phyloP scores from a whole-genome alignment of 108 stramenopile species.

The Cylindrotheca fusiformis region DNA sequence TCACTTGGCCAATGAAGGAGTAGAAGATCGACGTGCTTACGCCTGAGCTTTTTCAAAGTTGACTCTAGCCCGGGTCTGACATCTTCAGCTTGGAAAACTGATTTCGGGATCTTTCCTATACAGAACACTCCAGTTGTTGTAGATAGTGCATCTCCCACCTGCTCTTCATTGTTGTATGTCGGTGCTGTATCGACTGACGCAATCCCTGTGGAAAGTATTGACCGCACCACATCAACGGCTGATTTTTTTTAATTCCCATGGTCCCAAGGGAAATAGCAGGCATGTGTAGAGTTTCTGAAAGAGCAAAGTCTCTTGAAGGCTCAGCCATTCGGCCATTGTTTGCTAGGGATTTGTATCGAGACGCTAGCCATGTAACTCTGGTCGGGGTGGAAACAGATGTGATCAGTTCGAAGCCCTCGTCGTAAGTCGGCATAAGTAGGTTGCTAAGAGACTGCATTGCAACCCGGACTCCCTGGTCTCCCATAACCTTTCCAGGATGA shows the following conservation, averaged over 20 bases:
- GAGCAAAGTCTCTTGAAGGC: not conserved
- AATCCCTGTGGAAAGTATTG: conserved; percentile 41
- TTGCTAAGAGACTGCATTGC: conserved; percentile 44
- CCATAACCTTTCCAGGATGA: conserved; percentile 78
- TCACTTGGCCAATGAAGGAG: conserved; percentile 84
- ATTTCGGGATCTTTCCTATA: conserved; percentile 79
- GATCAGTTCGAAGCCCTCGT: conserved; percentile 46
- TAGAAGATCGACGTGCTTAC: conserved; percentile 49
- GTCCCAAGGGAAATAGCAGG: conserved; percentile 69
- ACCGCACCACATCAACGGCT: conserved; percentile 29
- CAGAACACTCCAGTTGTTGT: conserved; percentile 22
- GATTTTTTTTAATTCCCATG: conserved; percentile 44
- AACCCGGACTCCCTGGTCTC: conserved; percentile 49
- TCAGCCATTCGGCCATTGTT: too few species aligned
- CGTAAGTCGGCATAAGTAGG: conserved; percentile 52
- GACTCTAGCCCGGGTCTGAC: conserved; percentile 48
- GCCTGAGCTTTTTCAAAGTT: conserved; percentile 41
- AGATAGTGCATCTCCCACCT: conserved; percentile 50
- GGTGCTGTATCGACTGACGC: conserved; percentile 77
- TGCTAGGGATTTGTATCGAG: conserved; percentile 28
- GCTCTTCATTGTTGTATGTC: conserved; percentile 75
- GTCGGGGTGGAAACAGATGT: conserved; percentile 29
- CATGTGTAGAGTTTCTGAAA: conserved; percentile 10
- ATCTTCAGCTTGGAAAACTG: conserved; percentile 44
- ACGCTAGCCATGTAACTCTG: conserved; percentile 12